phyloP scores from a whole-genome alignment of 192 early-diverging fungal species.

The Rhizoclosmatium globosum region DNA sequence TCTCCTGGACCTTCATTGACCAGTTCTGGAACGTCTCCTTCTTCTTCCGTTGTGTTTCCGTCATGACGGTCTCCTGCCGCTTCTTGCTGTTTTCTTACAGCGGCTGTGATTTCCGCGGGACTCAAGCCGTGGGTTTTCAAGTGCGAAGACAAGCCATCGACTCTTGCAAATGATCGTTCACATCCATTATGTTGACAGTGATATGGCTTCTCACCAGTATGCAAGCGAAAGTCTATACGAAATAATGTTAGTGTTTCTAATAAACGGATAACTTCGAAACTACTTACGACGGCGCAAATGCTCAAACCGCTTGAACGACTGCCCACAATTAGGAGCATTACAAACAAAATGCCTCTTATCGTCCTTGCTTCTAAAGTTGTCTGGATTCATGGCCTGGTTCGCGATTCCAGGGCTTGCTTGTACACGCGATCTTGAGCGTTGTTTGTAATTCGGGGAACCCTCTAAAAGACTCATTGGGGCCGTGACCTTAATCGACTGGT shows the following conservation, averaged over 20 bases:
- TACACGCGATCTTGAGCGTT: conserved; percentile 50
- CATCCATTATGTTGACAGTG: conserved; percentile 62
- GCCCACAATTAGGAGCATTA: conserved; percentile 39
- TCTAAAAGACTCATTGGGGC: conserved; percentile 59
- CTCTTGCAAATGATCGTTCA: conserved; percentile 66
- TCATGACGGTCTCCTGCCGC: background rate
- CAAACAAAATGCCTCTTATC: conserved; percentile 46
- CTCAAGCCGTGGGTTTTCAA: conserved; percentile 47
- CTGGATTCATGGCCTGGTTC: background rate
- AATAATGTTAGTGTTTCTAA: too few relatives aligned
- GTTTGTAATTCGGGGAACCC: conserved; percentile 76
- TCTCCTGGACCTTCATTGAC: background rate
- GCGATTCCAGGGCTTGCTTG: background rate
- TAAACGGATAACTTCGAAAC: too few relatives aligned
- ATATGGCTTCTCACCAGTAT: conserved; percentile 73
- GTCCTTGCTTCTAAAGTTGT: conserved; percentile 6
- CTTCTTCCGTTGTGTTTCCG: background rate
- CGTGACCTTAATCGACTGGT: background rate
- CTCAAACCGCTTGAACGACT: conserved; percentile 77
- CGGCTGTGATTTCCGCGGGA: background rate
- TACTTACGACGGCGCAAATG: conserved; percentile 66
- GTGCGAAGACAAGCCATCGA: conserved; percentile 73
- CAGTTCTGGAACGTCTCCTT: conserved; percentile 10
- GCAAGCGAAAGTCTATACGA: conserved; percentile 64
- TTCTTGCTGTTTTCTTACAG: conserved; percentile 8